phyloP scores from a whole-genome alignment of 2,329 filamentous ascomycete genomes.

The Lachnellula subtilissima region DNA sequence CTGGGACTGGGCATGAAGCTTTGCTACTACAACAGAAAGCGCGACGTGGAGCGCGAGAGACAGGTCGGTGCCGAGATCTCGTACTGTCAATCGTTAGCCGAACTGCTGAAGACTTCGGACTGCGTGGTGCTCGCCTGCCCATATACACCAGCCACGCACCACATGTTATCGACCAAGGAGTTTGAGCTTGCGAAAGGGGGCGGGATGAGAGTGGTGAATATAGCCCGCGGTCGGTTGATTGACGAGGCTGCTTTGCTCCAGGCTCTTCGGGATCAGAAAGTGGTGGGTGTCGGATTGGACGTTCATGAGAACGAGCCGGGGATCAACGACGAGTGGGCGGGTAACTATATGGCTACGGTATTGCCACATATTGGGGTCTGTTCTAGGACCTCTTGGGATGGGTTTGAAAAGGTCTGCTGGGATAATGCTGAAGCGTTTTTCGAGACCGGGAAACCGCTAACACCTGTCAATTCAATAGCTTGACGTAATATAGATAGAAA shows the following conservation, averaged over 20 bases:
- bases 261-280: slow-evolving; percentile 30
- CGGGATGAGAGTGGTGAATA: slow-evolving; percentile 33
- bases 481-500: too few species aligned
- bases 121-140: slow-evolving; percentile 34
- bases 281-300: slow-evolving; percentile 34
- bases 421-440: slow-evolving; percentile 28
- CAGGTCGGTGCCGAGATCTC: slow-evolving; percentile 17
- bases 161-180: slow-evolving; percentile 22
- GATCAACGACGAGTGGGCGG: slow-evolving; percentile 27
- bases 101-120: slow-evolving; percentile 27
- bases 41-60: slow-evolving; percentile 9
- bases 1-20: slow-evolving; percentile 33
- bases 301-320: slow-evolving; percentile 34
- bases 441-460: slow-evolving; percentile 11
- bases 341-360: slow-evolving; percentile 32
- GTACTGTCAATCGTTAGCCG: slow-evolving; percentile 28
- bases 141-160: slow-evolving; percentile 25
- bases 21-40: slow-evolving; percentile 26
- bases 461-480: slow-evolving; percentile 12
- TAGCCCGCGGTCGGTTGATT: slow-evolving; percentile 33
- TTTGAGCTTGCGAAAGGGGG: slow-evolving; percentile 23
- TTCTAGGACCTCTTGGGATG: slow-evolving; percentile 27
- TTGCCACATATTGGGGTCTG: slow-evolving; percentile 30
- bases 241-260: slow-evolving; percentile 33
- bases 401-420: slow-evolving; percentile 25